Base-by-base conservation (phyloP, 257 asterid species). In the Lantana camara region DNA sequence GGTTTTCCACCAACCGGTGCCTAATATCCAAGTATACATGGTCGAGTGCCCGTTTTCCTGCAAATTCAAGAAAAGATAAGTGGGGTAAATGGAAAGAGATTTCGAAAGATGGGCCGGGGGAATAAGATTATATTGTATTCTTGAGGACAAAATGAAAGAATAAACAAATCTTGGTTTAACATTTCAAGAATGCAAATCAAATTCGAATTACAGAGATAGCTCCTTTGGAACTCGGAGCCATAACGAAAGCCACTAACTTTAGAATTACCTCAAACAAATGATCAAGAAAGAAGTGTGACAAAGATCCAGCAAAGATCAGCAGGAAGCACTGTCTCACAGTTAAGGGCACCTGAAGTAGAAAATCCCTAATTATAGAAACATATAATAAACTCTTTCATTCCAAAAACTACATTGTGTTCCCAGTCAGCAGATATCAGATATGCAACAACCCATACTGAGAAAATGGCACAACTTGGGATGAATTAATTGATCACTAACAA, bases 1-100 rank as follows among this genome's bases (percentile, higher is more conserved):
- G 13, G 77, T 71, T 72, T 82, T 69, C 96, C 97, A 90, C 97
- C 97, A 90, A 53, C 97, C 97, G 0, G 96, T 90, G 90, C 95
- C 85, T 70, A 90, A 53, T 74, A 90, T 81, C 97, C 97, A 90
- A 12, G 76, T 85, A 66, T 88, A 90, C 93, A 90, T 82, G 6
- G 87, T 44, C 19, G 97, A 88, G 62, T 85, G 87, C 9, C 97
- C 96, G 64, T 90, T 90, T 75, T 90, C 97, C 97, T 90, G 81
- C 68, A 54, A 58, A 50, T 37, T 35, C 57, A 68, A 17, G 32
- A 57, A 70, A 63, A 29, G 41, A 35, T n/a, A 32, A 27, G 5
- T 27, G 32, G 32, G 32, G 5, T 27, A 35, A 37, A 4, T 10
- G 45, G n/a, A 17, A 27, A 35, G 19, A 1, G 19, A 40, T 14